A percentile compares a stretch with the other conserved stretches of the same genome.
Conservation (phyloP, 2,329 filamentous ascomycete genomes). For the Capronia coronata region DNA sequence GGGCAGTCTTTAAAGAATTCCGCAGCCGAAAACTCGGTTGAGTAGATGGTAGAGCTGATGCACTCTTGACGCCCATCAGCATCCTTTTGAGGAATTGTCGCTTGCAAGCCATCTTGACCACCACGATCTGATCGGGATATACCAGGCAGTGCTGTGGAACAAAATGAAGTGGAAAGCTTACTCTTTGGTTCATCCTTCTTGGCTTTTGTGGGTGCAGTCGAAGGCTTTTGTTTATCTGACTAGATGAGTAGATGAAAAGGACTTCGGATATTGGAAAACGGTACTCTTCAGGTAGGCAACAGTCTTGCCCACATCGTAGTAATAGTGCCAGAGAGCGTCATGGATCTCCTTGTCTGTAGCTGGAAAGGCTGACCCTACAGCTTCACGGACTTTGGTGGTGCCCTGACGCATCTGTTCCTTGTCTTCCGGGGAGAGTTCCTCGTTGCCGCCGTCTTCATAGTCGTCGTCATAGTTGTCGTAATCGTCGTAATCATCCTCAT, state of each 20-base stretch:
- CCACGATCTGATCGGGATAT: constrained; percentile 14
- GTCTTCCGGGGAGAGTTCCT: constrained; percentile 39
- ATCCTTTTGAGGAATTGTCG: constrained; percentile 3
- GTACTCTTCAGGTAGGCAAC: constrained; percentile 70
- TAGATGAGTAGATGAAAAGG: background rate
- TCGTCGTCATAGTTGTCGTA: constrained; percentile 32
- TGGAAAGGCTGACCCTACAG: constrained; percentile 58
- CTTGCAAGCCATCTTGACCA: constrained; percentile 21
- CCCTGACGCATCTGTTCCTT: constrained; percentile 57
- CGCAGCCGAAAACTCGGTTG: constrained; percentile 40
- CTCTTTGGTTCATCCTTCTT: constrained; percentile 11
- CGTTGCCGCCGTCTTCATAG: constrained; percentile 19
- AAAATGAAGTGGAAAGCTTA: constrained; percentile 13
- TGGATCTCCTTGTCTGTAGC: constrained; percentile 69
- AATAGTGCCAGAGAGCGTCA: constrained; percentile 91
- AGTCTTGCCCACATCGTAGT: constrained; percentile 83
- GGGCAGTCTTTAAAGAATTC: constrained; percentile 77
- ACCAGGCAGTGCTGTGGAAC: constrained; percentile 6
- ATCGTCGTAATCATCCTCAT: constrained; percentile 39
- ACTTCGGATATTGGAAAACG: constrained; percentile 6
- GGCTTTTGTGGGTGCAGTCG: constrained; percentile 11
- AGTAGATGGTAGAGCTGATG: constrained; percentile 5
- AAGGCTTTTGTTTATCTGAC: constrained; percentile 24
- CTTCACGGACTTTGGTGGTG: constrained; percentile 59
- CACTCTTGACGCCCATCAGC: constrained; percentile 23